Evolutionary conservation across 108 stramenopile genomes (phyloP).

Genomic region (Chaetoceros muelleri): DNA sequence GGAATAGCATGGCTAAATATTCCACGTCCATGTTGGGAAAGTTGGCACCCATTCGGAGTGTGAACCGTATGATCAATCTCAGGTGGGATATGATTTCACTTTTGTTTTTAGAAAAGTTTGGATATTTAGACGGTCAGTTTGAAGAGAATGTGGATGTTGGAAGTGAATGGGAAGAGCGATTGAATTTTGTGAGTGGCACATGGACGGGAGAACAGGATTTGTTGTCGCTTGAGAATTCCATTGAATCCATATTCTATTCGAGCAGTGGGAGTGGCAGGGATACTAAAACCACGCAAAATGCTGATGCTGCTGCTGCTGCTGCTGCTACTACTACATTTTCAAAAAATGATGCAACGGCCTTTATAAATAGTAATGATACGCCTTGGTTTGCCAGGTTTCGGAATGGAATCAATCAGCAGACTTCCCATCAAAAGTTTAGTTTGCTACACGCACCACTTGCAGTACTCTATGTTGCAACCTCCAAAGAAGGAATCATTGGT

Average conservation of each 20-base stretch:
- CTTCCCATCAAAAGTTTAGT: slow-evolving; percentile 8
- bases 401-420: not conserved
- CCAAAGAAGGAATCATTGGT: slow-evolving; percentile 19
- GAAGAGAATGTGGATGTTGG: slow-evolving; percentile 12
- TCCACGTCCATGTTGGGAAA: slow-evolving; percentile 1
- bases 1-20: slow-evolving; percentile 6
- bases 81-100: slow-evolving; percentile 31
- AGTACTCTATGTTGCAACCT: slow-evolving; percentile 35
- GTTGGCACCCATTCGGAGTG: slow-evolving; percentile 61
- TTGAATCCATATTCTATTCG: slow-evolving; percentile 30
- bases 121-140: too few species aligned
- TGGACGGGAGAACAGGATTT: not conserved
- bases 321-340: slow-evolving; percentile 9
- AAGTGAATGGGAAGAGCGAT: slow-evolving; percentile 15
- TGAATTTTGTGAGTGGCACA: slow-evolving; percentile 21
- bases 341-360: slow-evolving; percentile 4
- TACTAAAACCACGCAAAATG: slow-evolving; percentile 18
- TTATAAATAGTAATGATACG: slow-evolving; percentile 6
- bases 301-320: slow-evolving; percentile 17
- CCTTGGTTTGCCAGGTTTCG: slow-evolving; percentile 7
- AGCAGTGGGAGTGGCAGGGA: not conserved
- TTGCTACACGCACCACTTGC: slow-evolving; percentile 31
- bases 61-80: slow-evolving; percentile 31
- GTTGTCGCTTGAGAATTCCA: slow-evolving; percentile 46
- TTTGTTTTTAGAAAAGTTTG: slow-evolving; percentile 27